Evolutionary conservation across 345 rosid species (phyloP).

Genomic region (Hevea brasiliensis): DNA sequence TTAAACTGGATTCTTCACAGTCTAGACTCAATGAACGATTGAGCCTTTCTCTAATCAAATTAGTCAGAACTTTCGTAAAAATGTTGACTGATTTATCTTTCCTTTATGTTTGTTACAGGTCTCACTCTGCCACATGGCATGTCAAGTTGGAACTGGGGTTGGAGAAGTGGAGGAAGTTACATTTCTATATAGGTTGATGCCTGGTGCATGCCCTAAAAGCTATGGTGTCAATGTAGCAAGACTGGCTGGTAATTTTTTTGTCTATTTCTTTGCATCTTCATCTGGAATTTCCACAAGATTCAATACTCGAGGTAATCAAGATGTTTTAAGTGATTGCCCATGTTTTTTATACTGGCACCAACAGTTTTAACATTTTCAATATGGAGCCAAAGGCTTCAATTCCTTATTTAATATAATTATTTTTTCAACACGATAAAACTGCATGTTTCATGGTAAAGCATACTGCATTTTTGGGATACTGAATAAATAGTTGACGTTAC

Average conservation of each 20-base stretch:
- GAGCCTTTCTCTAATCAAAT: background rate
- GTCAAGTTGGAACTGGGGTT: slow-evolving; percentile 72
- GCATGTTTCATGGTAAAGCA: background rate
- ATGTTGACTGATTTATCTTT: background rate
- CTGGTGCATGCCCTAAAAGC: slow-evolving; percentile 95
- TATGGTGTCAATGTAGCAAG: slow-evolving; percentile 96
- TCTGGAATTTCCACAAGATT: background rate
- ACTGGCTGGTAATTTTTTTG: slow-evolving; percentile 69
- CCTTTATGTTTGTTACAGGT: slow-evolving; percentile 48
- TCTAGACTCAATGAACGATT: background rate
- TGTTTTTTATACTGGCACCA: background rate
- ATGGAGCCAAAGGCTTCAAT: background rate
- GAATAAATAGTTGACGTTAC: background rate
- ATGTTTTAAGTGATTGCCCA: background rate
- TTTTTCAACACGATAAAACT: background rate
- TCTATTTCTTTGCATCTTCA: slow-evolving; percentile 7
- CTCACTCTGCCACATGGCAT: slow-evolving; percentile 87
- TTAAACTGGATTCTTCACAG: background rate
- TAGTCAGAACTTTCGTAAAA: background rate
- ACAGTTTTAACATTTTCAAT: background rate
- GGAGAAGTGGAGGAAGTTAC: slow-evolving; percentile 81
- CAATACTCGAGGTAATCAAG: background rate
- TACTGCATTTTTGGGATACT: background rate
- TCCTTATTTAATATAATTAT: background rate
- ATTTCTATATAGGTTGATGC: slow-evolving; percentile 75